Evolutionary conservation across 2,329 filamentous ascomycete genomes (phyloP).

Genomic region (Epichloe amarillans): DNA sequence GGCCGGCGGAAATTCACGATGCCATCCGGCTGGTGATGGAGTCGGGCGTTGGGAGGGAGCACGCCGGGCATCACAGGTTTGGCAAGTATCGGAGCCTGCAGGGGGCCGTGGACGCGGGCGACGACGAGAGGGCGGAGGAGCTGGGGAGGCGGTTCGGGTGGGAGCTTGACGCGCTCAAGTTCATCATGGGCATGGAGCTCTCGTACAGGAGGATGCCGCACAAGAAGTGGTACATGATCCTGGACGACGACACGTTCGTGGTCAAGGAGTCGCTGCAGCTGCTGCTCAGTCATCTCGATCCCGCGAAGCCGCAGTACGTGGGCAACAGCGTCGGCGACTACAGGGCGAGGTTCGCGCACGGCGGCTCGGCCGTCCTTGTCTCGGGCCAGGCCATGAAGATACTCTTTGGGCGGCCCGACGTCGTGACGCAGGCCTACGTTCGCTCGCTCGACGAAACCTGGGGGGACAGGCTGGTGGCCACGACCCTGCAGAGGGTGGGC

Average conservation of each 20-base stretch:
- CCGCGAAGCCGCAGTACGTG: constrained; percentile 33
- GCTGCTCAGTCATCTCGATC: constrained; percentile 36
- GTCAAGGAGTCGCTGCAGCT: constrained; percentile 33
- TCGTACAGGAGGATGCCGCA: constrained; percentile 34
- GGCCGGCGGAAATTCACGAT: constrained; percentile 26
- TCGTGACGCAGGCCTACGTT: constrained; percentile 30
- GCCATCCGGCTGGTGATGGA: constrained; percentile 25
- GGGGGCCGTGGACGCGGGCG: constrained; percentile 23
- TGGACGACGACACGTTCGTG: constrained; percentile 45
- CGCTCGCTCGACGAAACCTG: constrained; percentile 37
- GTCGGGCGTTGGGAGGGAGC: constrained; percentile 15
- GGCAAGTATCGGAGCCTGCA: constrained; percentile 28
- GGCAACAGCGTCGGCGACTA: constrained; percentile 46
- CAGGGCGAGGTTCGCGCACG: constrained; percentile 41
- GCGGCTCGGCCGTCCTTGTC: constrained; percentile 39
- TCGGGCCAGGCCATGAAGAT: constrained; percentile 36
- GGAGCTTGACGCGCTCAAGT: constrained; percentile 40
- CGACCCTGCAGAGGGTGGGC: constrained; percentile 37
- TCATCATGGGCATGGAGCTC: constrained; percentile 40
- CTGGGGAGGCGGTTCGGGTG: constrained; percentile 29
- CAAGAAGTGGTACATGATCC: constrained; percentile 46
- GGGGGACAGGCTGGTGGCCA: constrained; percentile 41
- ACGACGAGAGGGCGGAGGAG: constrained; percentile 23
- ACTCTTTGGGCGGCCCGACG: constrained; percentile 29
- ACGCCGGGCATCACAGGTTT: constrained; percentile 20